These are phyloP conservation scores for Breynia disticha DNA, from an alignment of 441 rosid genomes.

Conservation along the genomic window DNA sequence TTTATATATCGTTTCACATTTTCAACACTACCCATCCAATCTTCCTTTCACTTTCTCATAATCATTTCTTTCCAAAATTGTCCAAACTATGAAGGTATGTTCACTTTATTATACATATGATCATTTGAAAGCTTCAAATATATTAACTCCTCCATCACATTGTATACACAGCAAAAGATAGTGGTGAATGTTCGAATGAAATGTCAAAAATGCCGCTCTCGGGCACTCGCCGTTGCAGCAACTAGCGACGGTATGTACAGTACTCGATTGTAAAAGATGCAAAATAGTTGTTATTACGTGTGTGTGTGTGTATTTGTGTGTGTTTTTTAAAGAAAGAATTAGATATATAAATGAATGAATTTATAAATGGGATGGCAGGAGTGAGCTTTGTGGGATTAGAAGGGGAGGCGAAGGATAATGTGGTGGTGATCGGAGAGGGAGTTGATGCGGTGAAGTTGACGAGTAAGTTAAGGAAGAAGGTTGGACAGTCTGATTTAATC, in stretches of 20 bases:
- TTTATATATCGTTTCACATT: too few species aligned
- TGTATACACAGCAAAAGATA: slow-evolving; percentile 25
- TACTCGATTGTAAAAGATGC: not conserved
- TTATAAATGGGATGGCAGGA: too few species aligned
- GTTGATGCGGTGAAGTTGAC: slow-evolving; percentile 30
- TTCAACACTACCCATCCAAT: too few species aligned
- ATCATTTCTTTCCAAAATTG: too few species aligned
- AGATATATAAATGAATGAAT: too few species aligned
- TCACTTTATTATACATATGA: too few species aligned
- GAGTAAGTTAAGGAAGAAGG: slow-evolving; percentile 36
- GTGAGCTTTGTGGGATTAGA: slow-evolving; percentile 36
- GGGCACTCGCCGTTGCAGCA: slow-evolving; percentile 37
- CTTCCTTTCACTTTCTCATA: too few species aligned
- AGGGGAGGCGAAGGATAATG: slow-evolving; percentile 34
- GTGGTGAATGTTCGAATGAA: slow-evolving; percentile 32
- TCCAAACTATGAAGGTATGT: too few species aligned
- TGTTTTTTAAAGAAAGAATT: too few species aligned
- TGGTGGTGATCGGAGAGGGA: slow-evolving; percentile 41
- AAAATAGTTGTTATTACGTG: not conserved
- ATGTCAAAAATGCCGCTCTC: slow-evolving; percentile 31
- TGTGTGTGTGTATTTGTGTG: too few species aligned
- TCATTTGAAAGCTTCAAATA: too few species aligned
- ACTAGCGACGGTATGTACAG: slow-evolving; percentile 19
- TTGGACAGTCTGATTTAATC: slow-evolving; percentile 24
- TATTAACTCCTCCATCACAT: too few species aligned